A percentile compares a stretch with the other conserved stretches of the same genome.
Evolutionary conservation across 352 stramenopile species (phyloP).

Genomic region (Hyaloperonospora arabidopsidis): DNA sequence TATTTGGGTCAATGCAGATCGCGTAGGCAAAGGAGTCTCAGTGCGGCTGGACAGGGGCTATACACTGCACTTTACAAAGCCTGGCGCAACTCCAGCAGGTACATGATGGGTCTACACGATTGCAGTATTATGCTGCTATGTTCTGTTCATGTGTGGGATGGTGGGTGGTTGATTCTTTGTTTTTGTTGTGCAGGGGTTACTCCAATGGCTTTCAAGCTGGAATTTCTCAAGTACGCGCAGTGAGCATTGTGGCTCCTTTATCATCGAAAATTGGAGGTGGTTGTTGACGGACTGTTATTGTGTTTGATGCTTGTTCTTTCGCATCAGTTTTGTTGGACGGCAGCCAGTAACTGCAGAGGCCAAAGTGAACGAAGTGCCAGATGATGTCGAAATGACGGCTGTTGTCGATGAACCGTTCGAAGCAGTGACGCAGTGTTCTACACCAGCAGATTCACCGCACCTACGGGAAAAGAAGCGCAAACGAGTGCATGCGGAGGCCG

Average conservation of each 20-base stretch:
- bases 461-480: conserved; percentile 28
- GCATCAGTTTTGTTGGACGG: conserved; percentile 1
- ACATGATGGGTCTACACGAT: not conserved
- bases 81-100: conserved; percentile 32
- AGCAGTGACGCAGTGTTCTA: conserved; percentile 9
- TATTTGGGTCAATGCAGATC: conserved; percentile 62
- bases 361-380: conserved; percentile 7
- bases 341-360: not conserved
- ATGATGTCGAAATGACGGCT: conserved; percentile 19
- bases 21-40: conserved; percentile 35
- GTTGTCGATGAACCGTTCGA: conserved; percentile 21
- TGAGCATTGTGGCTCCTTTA: conserved; percentile 1
- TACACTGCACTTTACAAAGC: conserved; percentile 69
- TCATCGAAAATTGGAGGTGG: not conserved
- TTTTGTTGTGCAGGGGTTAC: conserved; percentile 22
- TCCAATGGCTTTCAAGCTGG: conserved; percentile 55
- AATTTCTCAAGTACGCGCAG: conserved; percentile 42
- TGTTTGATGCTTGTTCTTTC: not conserved
- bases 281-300: not conserved
- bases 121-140: not conserved
- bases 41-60: conserved; percentile 29
- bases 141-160: not conserved
- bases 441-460: conserved; percentile 9
- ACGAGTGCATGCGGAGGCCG: conserved; percentile 13
- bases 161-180: not conserved